phyloP scores from a whole-genome alignment of 1,284 basidiomycete genomes.

The Leccinum insolens region DNA sequence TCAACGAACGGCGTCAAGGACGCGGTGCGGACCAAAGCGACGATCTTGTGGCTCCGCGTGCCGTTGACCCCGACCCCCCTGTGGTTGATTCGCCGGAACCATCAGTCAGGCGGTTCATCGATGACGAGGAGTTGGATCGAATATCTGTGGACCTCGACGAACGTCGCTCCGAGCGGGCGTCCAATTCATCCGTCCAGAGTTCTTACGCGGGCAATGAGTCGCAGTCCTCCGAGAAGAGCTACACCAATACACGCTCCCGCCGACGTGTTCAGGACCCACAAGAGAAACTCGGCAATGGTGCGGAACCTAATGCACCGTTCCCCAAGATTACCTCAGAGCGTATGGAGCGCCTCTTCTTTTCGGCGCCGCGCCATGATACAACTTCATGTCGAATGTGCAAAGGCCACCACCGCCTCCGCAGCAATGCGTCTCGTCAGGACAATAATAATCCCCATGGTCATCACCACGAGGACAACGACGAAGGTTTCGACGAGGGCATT shows the following conservation, averaged over 20 bases:
- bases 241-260: neutral
- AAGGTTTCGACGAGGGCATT: constrained; percentile 20
- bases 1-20: constrained; percentile 63
- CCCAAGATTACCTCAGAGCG: constrained; percentile 78
- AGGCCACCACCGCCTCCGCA: constrained; percentile 36
- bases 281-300: constrained; percentile 22
- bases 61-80: constrained; percentile 2
- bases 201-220: constrained; percentile 14
- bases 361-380: constrained; percentile 69
- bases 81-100: constrained; percentile 10
- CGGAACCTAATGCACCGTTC: constrained; percentile 57
- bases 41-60: neutral
- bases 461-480: constrained; percentile 15
- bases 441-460: neutral
- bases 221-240: constrained; percentile 6
- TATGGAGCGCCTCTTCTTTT: constrained; percentile 81
- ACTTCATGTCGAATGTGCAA: constrained; percentile 70
- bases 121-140: constrained; percentile 35
- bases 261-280: constrained; percentile 9
- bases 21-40: constrained; percentile 31
- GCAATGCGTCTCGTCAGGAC: constrained; percentile 1
- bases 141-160: constrained; percentile 38
- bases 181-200: constrained; percentile 31
- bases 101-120: constrained; percentile 27
- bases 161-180: constrained; percentile 37